phyloP scores from a whole-genome alignment of 495 filamentous ascomycete genomes.

The Aspergillus sclerotiicarbonarius region DNA sequence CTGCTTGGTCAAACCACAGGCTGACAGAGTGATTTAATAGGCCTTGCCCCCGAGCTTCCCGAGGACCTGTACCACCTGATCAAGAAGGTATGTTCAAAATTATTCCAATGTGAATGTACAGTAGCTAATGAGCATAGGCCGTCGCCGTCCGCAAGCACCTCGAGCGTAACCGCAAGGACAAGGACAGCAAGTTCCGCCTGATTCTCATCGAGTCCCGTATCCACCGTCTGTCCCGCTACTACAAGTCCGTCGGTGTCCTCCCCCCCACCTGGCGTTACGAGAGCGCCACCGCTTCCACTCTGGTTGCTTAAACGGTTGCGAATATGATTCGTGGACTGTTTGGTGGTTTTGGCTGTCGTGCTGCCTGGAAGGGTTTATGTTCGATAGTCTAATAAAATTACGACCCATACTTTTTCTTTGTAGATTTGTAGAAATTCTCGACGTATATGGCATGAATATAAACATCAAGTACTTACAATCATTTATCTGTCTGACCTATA shows the following conservation, averaged over 20 bases:
- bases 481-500: too few species aligned
- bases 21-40: constrained; percentile 96
- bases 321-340: not conserved
- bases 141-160: constrained; percentile 99
- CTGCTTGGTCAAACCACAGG: constrained; percentile 82
- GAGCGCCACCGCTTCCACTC: constrained; percentile 57
- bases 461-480: too few species aligned
- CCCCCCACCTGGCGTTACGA: constrained; percentile 99
- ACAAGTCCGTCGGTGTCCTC: constrained; percentile 98
- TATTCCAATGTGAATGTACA: too few species aligned
- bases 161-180: constrained; percentile 99
- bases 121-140: too few species aligned
- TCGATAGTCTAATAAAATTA: too few species aligned
- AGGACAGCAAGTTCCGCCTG: constrained; percentile 98
- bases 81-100: constrained; percentile 96
- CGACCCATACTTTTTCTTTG: too few species aligned
- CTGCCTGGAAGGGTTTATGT: not conserved
- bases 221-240: constrained; percentile 95
- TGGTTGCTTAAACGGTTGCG: constrained; percentile 48
- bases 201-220: constrained; percentile 99
- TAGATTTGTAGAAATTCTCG: too few species aligned
- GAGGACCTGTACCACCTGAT: constrained; percentile 99
- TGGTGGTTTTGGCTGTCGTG: constrained; percentile 11
- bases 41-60: constrained; percentile 94
- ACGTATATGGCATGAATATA: too few species aligned